Percentiles rank a stretch among this genome's conserved stretches.
phyloP scores from a whole-genome alignment of 768 basidiomycete species.

The Rickenella mellea region DNA sequence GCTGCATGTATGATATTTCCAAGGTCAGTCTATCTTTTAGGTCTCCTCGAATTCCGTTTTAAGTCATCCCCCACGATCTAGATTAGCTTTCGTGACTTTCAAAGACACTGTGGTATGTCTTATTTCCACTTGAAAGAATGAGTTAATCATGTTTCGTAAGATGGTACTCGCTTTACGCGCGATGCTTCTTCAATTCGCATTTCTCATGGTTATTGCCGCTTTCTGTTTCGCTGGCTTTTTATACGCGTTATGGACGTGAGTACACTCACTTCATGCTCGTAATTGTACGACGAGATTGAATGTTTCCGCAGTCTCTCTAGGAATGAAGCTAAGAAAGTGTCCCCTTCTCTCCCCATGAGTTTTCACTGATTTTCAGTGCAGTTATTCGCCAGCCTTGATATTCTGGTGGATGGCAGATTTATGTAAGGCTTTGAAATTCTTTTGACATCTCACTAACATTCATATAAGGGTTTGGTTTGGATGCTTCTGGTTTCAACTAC shows the following conservation, averaged over 20 bases:
- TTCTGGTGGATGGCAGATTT: conserved; percentile 1
- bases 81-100: conserved; percentile 85
- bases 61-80: conserved; percentile 17
- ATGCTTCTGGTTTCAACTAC: conserved; percentile 79
- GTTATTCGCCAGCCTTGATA: neutral
- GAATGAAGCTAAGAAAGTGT: conserved; percentile 44
- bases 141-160: conserved; percentile 13
- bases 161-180: conserved; percentile 80
- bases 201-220: conserved; percentile 76
- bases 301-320: conserved; percentile 45
- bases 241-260: conserved; percentile 90
- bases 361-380: neutral
- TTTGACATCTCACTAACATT: neutral
- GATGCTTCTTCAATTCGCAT: conserved; percentile 84
- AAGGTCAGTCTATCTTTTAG: conserved; percentile 30
- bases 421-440: neutral
- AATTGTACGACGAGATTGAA: conserved; percentile 1
- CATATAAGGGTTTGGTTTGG: conserved; percentile 71
- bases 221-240: conserved; percentile 91
- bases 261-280: conserved; percentile 11
- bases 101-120: conserved; percentile 43
- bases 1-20: conserved; percentile 91
- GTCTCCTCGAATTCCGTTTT: neutral
- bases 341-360: neutral
- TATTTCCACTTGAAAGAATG: conserved; percentile 34